phyloP scores from a whole-genome alignment of 2,329 filamentous ascomycete genomes.

The Coniochaeta pulveracea region DNA sequence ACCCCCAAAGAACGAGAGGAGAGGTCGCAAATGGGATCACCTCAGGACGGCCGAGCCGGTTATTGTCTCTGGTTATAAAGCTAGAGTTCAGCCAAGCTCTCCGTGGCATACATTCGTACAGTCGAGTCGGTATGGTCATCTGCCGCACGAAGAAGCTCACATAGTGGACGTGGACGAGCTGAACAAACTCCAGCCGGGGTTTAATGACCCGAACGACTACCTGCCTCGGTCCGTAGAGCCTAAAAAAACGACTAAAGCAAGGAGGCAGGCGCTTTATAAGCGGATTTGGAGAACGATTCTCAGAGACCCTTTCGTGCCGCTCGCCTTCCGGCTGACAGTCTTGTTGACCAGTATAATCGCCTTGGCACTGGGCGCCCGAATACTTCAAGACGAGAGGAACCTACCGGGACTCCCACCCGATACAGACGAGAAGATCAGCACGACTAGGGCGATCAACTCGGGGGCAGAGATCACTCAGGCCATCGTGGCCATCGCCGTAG shows the following conservation, averaged over 20 bases:
- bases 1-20: no score
- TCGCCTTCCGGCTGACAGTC: slow-evolving; percentile 72
- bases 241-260: slow-evolving; percentile 7
- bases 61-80: slow-evolving; percentile 38
- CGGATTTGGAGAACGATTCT: slow-evolving; percentile 59
- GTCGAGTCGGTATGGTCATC: slow-evolving; percentile 39
- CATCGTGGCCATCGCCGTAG: slow-evolving; percentile 80
- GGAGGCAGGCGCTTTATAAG: slow-evolving; percentile 40
- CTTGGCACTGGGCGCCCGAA: slow-evolving; percentile 64
- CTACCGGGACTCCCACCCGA: no score
- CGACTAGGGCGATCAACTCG: not conserved
- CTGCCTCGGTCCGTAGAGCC: slow-evolving; percentile 17
- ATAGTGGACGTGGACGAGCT: slow-evolving; percentile 34
- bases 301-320: slow-evolving; percentile 73
- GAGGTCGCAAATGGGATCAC: slow-evolving; percentile 48
- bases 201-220: slow-evolving; percentile 26
- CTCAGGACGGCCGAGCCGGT: slow-evolving; percentile 47
- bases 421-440: no score
- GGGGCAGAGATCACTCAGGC: slow-evolving; percentile 57
- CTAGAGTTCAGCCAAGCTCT: slow-evolving; percentile 25
- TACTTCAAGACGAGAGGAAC: slow-evolving; percentile 50
- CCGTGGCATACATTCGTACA: slow-evolving; percentile 42
- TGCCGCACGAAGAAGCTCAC: slow-evolving; percentile 33
- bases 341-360: slow-evolving; percentile 75
- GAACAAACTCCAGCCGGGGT: slow-evolving; percentile 31